Evolutionary conservation across 2,329 filamentous ascomycete species (phyloP), one percentile per base, ranked within the genome.

Genomic region (Fusarium redolens): DNA sequence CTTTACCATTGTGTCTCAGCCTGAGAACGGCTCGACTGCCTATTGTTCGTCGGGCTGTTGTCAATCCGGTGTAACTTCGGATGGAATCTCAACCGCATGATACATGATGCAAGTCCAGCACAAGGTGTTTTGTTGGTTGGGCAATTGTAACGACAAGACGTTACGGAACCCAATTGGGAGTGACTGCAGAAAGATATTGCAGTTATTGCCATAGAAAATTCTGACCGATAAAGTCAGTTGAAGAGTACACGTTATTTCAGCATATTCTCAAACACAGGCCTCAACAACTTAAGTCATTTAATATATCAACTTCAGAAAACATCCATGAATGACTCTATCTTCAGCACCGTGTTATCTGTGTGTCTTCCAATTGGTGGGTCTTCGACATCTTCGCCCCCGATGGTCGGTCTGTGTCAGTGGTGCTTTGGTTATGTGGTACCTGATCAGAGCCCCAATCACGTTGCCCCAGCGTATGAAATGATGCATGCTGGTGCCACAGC

Each of bases 341-440:
- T 58, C 48, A 60, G 55, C 62, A 62, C 64, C 72, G 72, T 74
- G 74, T 71, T 75, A 71, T 69, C 62, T 64, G 37, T 59, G 38
- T 48, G 61, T 37, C 35, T 59, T 61, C 63, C 44, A 62, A 76
- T 76, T 76, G 75, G 75, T 68, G 71, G 71, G 33, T 57, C 59
- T 66, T 30, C 40, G 40, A 52, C 45, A 59, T 28, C 37, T 13
- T 41, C 28, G 52, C 52, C 60, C 60, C 60, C 65, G 69, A 71
- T 66, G 28, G 47, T 57, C 66, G 66, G 66, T 52, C 45, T 66
- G 41, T 33, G 41, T 38, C 48, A 44, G 60, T 69, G 57, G 43
- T 62, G 41, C 17, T 68, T 47, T 47, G 48, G 18, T 47, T 63
- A 37, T n/a, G 55, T 45, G 58, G 72, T 75, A 69, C 69, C 72